Evolutionary conservation across 805 yeast genomes (phyloP).

Genomic region (Saccharomycopsis oosterbeekiorum): DNA sequence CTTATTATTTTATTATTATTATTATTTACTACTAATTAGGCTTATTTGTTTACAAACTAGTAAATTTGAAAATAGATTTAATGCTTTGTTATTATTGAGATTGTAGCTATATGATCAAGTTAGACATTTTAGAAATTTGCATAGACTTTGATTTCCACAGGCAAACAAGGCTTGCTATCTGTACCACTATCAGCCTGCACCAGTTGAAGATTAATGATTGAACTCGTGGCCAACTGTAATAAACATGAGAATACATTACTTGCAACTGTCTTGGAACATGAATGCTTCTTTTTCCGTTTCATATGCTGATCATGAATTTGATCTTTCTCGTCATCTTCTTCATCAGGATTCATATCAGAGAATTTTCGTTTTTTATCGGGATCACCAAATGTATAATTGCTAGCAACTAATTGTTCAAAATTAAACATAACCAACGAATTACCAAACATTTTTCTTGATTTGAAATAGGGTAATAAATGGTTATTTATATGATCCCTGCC

Average conservation of each 20-base stretch:
- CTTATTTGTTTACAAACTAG: not conserved
- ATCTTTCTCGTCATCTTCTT: not conserved
- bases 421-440: slow-evolving; percentile 1
- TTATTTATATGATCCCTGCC: not conserved
- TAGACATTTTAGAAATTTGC: not conserved
- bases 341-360: not conserved
- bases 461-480: not conserved
- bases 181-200: not conserved
- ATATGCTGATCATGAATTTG: not conserved
- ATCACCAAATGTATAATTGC: not conserved
- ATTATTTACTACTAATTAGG: not conserved
- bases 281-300: not conserved
- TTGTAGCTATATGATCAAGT: not conserved
- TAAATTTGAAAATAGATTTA: not conserved
- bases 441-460: slow-evolving; percentile 1
- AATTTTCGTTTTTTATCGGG: not conserved
- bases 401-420: slow-evolving; percentile 7
- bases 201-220: not conserved
- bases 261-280: slow-evolving; percentile 4
- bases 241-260: slow-evolving; percentile 9
- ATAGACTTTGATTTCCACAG: not conserved
- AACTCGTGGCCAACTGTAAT: slow-evolving; percentile 11
- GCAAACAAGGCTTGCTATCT: not conserved
- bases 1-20: not conserved
- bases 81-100: not conserved